Conservation (phyloP, 2,329 filamentous ascomycete genomes). For the Aspergillus sp. region DNA sequence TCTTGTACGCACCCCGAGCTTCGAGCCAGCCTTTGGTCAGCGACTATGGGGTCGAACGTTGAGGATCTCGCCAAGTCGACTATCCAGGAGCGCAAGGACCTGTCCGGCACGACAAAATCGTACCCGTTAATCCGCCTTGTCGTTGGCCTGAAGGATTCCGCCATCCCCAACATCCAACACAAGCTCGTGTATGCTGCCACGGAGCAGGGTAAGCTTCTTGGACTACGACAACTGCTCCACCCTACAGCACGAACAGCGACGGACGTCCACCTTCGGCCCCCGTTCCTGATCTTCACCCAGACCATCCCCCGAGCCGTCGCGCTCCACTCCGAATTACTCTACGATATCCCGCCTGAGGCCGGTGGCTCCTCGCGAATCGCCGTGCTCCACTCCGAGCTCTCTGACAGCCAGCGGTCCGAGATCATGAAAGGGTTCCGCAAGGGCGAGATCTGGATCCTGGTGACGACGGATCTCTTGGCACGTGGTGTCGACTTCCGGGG, state of each 20-base stretch:
- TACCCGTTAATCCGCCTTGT: constrained; percentile 73
- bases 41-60: constrained; percentile 92
- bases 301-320: constrained; percentile 88
- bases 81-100: constrained; percentile 53
- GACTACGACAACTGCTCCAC: constrained; percentile 82
- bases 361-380: constrained; percentile 82
- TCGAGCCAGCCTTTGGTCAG: constrained; percentile 83
- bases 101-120: constrained; percentile 18
- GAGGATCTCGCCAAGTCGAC: constrained; percentile 74
- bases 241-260: constrained; percentile 58
- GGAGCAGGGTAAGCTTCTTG: constrained; percentile 89
- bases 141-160: constrained; percentile 94
- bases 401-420: constrained; percentile 68
- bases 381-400: constrained; percentile 82
- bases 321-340: constrained; percentile 83
- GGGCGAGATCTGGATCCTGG: constrained; percentile 92
- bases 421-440: constrained; percentile 89
- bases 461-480: constrained; percentile 90
- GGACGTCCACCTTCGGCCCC: constrained; percentile 64
- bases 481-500: constrained; percentile 93
- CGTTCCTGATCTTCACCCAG: constrained; percentile 94
- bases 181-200: constrained; percentile 86
- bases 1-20: constrained; percentile 70
- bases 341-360: constrained; percentile 87
- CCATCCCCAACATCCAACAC: constrained; percentile 88